Evolutionary conservation across 1,284 basidiomycete genomes (phyloP).

Genomic region (Cerioporus squamosus): DNA sequence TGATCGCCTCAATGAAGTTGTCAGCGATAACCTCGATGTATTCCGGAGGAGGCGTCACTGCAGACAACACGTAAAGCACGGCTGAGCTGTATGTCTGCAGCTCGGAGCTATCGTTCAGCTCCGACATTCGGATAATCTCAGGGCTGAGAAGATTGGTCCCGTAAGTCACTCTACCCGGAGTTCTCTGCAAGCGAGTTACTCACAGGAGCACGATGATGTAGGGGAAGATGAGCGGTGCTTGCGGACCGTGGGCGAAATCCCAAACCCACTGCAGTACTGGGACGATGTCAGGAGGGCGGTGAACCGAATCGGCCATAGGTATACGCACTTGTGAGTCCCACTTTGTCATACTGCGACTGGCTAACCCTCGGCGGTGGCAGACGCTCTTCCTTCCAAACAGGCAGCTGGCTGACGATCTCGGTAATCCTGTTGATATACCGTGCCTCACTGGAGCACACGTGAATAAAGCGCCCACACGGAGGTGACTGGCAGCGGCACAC

Average conservation of each 20-base stretch:
- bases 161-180: no score
- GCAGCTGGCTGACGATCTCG: conserved; percentile 59
- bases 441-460: conserved; percentile 47
- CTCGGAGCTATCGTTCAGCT: conserved; percentile 79
- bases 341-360: conserved; percentile 88
- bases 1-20: conserved; percentile 68
- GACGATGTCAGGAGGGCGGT: conserved; percentile 18
- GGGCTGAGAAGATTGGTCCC: conserved; percentile 49
- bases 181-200: conserved; percentile 34
- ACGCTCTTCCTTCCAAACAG: conserved; percentile 73
- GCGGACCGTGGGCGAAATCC: conserved; percentile 70
- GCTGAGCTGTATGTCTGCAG: conserved; percentile 74
- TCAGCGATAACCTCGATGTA: conserved; percentile 64
- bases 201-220: conserved; percentile 80
- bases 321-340: conserved; percentile 73
- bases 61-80: conserved; percentile 77
- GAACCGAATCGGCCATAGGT: background rate
- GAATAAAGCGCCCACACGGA: background rate
- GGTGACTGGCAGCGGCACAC: conserved; percentile 17
- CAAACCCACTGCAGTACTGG: conserved; percentile 82
- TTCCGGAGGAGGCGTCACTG: conserved; percentile 64
- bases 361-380: conserved; percentile 84
- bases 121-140: conserved; percentile 80
- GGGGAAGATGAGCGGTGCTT: conserved; percentile 72
- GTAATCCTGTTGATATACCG: conserved; percentile 61